Evolutionary conservation across 768 basidiomycete genomes (phyloP).

Genomic region (Rhodotorula diobovata): DNA sequence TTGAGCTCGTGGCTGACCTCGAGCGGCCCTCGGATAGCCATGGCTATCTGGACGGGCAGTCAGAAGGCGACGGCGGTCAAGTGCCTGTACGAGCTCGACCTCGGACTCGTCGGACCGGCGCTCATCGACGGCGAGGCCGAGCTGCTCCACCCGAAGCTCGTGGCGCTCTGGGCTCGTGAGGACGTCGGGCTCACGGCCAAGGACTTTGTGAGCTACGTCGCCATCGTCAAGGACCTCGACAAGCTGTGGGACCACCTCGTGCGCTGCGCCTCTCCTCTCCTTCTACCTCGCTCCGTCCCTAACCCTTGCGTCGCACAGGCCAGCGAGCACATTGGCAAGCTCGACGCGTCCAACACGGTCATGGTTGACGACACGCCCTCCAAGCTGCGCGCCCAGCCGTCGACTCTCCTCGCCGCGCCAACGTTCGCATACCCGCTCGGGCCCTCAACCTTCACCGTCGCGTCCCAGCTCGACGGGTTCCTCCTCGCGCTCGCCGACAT

Average conservation of each 20-base stretch:
- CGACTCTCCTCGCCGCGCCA: constrained; percentile 24
- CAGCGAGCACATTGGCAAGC: background rate
- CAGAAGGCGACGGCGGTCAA: constrained; percentile 22
- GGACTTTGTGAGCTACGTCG: constrained; percentile 25
- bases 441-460: background rate
- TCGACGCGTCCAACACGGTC: constrained; percentile 13
- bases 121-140: constrained; percentile 22
- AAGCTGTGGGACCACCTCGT: constrained; percentile 21
- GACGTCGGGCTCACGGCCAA: constrained; percentile 20
- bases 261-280: background rate
- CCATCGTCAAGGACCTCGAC: constrained; percentile 29
- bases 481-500: constrained; percentile 27
- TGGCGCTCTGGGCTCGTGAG: constrained; percentile 34
- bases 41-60: constrained; percentile 35
- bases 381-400: constrained; percentile 34
- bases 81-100: constrained; percentile 29
- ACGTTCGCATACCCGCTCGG: constrained; percentile 31
- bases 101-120: constrained; percentile 29
- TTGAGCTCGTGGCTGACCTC: no score
- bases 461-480: constrained; percentile 21
- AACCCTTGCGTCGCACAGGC: background rate
- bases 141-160: constrained; percentile 29
- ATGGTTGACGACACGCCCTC: constrained; percentile 34
- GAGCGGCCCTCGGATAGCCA: background rate
- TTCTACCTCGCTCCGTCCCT: no score